Conservation (phyloP, 2,329 filamentous ascomycete genomes). For the Colletotrichum tropicicola region DNA sequence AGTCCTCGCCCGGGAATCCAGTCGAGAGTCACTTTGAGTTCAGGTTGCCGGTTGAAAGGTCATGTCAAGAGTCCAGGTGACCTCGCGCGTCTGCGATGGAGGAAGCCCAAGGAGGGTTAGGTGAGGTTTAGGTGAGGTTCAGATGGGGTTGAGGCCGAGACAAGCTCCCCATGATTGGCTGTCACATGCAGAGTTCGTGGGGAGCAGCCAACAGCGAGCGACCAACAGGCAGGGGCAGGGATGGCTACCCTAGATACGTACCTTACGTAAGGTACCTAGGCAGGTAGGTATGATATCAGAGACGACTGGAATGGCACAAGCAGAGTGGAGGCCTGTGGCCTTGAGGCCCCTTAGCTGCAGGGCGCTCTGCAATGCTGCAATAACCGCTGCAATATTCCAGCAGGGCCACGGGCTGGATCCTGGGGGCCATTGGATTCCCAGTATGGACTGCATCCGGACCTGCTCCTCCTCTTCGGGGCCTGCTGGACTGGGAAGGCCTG, state of each 20-base stretch:
- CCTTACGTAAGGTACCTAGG: no score
- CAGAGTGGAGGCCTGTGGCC: constrained; percentile 6
- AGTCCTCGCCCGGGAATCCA: no score
- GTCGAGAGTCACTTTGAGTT: no score
- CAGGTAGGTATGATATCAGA: constrained; percentile 13
- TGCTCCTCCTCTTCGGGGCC: not conserved
- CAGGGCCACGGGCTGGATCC: not conserved
- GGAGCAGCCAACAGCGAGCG: not conserved
- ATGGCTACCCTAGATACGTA: no score
- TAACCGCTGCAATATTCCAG: constrained; percentile 9
- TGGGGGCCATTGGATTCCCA: not conserved
- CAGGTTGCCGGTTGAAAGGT: not conserved
- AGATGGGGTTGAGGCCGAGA: not conserved
- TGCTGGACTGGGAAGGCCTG: not conserved
- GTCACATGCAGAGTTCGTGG: constrained; percentile 25
- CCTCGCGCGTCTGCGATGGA: not conserved
- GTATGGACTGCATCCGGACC: no score
- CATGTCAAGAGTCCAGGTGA: constrained; percentile 6
- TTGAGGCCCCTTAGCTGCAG: constrained; percentile 8
- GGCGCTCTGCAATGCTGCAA: constrained; percentile 23
- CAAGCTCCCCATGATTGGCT: constrained; percentile 8
- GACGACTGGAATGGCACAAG: constrained; percentile 6
- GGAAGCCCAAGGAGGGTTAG: constrained; percentile 6
- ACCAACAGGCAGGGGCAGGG: constrained; percentile 16
- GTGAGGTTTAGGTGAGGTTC: constrained; percentile 3